These are phyloP conservation scores for Iris pallida DNA, from an alignment of 116 monocot species.

Conservation along the genomic window DNA sequence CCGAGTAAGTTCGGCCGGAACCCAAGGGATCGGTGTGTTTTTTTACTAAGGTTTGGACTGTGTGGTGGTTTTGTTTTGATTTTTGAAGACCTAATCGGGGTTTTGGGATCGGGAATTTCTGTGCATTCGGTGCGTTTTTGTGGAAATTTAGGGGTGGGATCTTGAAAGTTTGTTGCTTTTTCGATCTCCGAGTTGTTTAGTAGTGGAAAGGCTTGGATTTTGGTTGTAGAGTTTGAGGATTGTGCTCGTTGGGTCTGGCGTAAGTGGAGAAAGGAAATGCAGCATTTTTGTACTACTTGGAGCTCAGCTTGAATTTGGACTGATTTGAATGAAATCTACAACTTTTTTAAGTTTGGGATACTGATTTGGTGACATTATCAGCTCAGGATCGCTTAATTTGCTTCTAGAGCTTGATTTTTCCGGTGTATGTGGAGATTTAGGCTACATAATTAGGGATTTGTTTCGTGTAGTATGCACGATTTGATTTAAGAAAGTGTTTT, in stretches of 20 bases:
- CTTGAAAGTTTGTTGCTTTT: no score
- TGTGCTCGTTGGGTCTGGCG: neutral
- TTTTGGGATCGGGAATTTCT: neutral
- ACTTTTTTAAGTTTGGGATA: neutral
- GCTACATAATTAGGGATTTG: no score
- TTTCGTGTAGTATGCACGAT: no score
- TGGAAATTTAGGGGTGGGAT: neutral
- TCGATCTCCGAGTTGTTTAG: no score
- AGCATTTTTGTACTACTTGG: no score
- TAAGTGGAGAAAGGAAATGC: no score
- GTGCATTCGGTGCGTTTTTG: neutral
- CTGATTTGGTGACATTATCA: neutral
- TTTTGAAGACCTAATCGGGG: neutral
- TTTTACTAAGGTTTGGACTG: neutral
- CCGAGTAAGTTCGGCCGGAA: slow-evolving; percentile 5
- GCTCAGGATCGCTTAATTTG: neutral
- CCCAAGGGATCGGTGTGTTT: neutral
- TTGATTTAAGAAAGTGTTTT: no score
- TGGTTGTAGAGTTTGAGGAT: neutral
- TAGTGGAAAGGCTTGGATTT: neutral
- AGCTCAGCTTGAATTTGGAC: neutral
- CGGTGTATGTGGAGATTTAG: neutral
- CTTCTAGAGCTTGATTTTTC: neutral
- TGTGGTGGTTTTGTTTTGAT: neutral
- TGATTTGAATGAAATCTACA: neutral